A percentile compares a stretch with the other conserved stretches of the same genome.
Evolutionary conservation across 805 yeast species (phyloP).

Genomic region (Starmerella bacillaris): DNA sequence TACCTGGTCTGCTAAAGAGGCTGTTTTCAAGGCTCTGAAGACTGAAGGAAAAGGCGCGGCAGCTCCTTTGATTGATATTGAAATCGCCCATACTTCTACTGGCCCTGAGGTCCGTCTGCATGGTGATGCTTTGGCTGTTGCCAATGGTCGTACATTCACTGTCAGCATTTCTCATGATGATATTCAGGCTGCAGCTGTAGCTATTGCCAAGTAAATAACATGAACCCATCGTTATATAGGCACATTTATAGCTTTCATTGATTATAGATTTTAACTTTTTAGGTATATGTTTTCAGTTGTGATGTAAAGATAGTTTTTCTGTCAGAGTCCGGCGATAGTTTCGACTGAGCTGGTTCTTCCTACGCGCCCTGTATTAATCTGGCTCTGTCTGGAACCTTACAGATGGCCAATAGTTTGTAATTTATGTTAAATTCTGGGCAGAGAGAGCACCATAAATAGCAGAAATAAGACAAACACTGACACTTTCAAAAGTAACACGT

Average conservation of each 20-base stretch:
- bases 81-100: slow-evolving; percentile 55
- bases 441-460: too few species aligned
- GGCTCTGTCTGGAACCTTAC: too few species aligned
- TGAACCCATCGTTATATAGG: neutral
- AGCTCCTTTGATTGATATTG: slow-evolving; percentile 81
- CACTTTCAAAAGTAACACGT: too few species aligned
- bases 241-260: neutral
- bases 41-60: slow-evolving; percentile 87
- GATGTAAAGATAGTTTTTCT: too few species aligned
- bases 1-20: slow-evolving; percentile 98
- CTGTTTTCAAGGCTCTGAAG: slow-evolving; percentile 89
- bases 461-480: too few species aligned
- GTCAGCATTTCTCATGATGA: slow-evolving; percentile 95
- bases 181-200: slow-evolving; percentile 93
- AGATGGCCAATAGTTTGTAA: too few species aligned
- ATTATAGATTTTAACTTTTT: slow-evolving; percentile 1
- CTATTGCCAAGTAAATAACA: slow-evolving; percentile 29
- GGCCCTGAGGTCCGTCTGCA: slow-evolving; percentile 65
- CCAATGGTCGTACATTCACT: slow-evolving; percentile 45
- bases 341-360: too few species aligned
- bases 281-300: too few species aligned
- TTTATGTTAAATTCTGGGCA: too few species aligned
- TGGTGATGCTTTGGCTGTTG: slow-evolving; percentile 64
- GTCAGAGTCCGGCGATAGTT: too few species aligned
- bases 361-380: too few species aligned